phyloP scores from a whole-genome alignment of 2,329 filamentous ascomycete genomes.

The Colletotrichum sidae region DNA sequence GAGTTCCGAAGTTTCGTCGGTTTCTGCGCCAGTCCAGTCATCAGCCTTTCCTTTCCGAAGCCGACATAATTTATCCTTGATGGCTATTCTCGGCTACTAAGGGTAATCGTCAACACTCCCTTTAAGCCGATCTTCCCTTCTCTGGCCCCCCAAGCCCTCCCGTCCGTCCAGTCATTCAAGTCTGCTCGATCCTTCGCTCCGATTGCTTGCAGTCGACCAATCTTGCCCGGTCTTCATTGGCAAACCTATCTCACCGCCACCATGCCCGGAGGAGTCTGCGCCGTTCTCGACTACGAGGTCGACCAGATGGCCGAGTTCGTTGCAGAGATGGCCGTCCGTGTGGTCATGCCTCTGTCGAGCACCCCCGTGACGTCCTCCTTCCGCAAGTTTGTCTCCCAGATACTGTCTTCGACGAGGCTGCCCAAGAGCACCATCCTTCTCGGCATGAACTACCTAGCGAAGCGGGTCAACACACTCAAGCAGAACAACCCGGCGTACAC shows the following conservation, averaged over 20 bases:
- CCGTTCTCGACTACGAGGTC: conserved; percentile 96
- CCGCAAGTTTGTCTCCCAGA: conserved; percentile 91
- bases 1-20: conserved; percentile 1
- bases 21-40: neutral
- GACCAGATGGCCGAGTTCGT: conserved; percentile 96
- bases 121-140: too few species aligned
- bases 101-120: conserved; percentile 10
- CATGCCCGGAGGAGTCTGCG: conserved; percentile 86
- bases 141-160: too few species aligned
- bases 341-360: conserved; percentile 61
- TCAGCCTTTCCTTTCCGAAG: conserved; percentile 13
- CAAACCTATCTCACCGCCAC: conserved; percentile 50
- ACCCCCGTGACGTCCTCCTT: conserved; percentile 75
- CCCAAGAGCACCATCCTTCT: conserved; percentile 92
- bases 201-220: conserved; percentile 22
- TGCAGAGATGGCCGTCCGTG: conserved; percentile 81
- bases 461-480: conserved; percentile 82
- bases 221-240: conserved; percentile 53
- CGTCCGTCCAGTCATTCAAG: too few species aligned
- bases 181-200: too few species aligned
- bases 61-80: conserved; percentile 21
- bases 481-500: conserved; percentile 62
- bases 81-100: conserved; percentile 34
- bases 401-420: conserved; percentile 88
- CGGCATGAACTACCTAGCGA: conserved; percentile 89